Evolutionary conservation across 192 early-diverging fungal species (phyloP).

Genomic region (Backusella circina): DNA sequence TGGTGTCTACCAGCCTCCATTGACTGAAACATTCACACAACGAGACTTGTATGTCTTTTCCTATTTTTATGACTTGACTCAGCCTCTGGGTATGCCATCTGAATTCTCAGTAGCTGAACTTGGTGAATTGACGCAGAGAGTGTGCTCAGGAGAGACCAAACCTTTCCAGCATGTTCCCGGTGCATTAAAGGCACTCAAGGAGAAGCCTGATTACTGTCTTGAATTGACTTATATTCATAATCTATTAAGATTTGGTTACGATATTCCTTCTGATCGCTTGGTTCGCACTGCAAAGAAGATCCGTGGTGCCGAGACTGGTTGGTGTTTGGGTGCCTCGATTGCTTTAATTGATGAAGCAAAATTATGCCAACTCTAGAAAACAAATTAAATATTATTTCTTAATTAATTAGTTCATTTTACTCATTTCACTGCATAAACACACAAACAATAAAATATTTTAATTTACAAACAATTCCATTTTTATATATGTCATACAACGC

Average conservation of each 20-base stretch:
- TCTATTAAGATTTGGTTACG: conserved; percentile 82
- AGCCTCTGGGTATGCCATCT: conserved; percentile 64
- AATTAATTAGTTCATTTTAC: background rate
- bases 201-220: conserved; percentile 79
- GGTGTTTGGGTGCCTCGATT: conserved; percentile 93
- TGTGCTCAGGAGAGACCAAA: conserved; percentile 59
- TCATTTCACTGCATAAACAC: background rate
- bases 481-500: too few species aligned
- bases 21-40: conserved; percentile 61
- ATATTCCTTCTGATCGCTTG: conserved; percentile 61
- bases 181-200: conserved; percentile 43
- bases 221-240: conserved; percentile 87
- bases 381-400: background rate
- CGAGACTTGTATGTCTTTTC: conserved; percentile 92
- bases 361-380: conserved; percentile 26
- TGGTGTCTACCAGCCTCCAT: conserved; percentile 87
- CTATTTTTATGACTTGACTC: conserved; percentile 90
- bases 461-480: background rate
- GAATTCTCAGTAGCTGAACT: conserved; percentile 74
- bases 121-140: conserved; percentile 60
- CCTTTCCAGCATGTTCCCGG: conserved; percentile 49
- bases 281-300: conserved; percentile 91
- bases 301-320: conserved; percentile 91
- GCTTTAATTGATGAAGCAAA: conserved; percentile 65
- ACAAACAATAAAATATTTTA: conserved; percentile 1